These are phyloP conservation scores for Myxozyma mucilagina DNA, from an alignment of 805 yeast genomes.

Conservation along the genomic window DNA sequence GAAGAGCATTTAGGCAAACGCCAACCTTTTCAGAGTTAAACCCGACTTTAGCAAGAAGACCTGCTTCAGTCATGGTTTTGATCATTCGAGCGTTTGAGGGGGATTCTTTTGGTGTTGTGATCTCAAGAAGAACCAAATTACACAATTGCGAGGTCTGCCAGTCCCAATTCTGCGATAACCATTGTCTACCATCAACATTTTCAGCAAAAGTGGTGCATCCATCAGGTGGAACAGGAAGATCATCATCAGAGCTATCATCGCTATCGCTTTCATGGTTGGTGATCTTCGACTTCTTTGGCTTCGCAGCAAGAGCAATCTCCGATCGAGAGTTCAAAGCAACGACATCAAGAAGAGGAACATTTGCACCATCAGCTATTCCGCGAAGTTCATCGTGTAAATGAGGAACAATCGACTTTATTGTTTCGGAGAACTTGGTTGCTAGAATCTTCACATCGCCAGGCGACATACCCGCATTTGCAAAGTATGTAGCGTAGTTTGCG, in stretches of 20 bases:
- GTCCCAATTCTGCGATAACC: conserved; percentile 48
- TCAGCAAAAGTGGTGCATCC: conserved; percentile 45
- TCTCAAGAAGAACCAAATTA: conserved; percentile 38
- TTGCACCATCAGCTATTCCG: conserved; percentile 46
- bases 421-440: conserved; percentile 38
- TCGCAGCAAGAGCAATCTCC: conserved; percentile 42
- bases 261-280: conserved; percentile 3
- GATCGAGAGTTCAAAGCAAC: conserved; percentile 45
- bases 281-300: conserved; percentile 10
- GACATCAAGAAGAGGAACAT: conserved; percentile 40
- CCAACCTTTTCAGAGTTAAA: conserved; percentile 42
- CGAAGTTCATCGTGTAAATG: conserved; percentile 42
- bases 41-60: conserved; percentile 44
- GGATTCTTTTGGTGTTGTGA: conserved; percentile 26
- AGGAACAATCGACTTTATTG: conserved; percentile 37
- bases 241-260: conserved; percentile 4
- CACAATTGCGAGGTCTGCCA: conserved; percentile 41
- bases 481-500: conserved; percentile 38
- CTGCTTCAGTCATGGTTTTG: conserved; percentile 42
- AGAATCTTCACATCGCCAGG: conserved; percentile 41
- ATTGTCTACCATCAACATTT: conserved; percentile 33
- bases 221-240: conserved; percentile 37
- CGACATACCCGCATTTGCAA: conserved; percentile 33
- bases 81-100: conserved; percentile 31
- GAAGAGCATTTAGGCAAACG: conserved; percentile 40